Conservation (phyloP, 176 grass and related monocot genomes). For the Rhynchospora tenuis region DNA sequence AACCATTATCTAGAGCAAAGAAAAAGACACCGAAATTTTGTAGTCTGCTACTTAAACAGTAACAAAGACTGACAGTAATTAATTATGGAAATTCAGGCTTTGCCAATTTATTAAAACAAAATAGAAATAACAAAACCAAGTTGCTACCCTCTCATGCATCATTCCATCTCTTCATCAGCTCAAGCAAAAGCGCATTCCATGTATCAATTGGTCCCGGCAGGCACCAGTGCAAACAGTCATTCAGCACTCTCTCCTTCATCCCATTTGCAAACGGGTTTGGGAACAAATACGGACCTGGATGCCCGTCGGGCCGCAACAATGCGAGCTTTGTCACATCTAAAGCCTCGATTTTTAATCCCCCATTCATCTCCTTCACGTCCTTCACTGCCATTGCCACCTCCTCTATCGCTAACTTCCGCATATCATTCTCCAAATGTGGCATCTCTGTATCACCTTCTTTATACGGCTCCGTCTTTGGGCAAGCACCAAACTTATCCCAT, state of each 20-base stretch:
- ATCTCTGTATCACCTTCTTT: conserved; percentile 39
- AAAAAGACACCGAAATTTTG: too few species aligned
- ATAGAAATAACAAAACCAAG: too few species aligned
- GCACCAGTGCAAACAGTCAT: conserved; percentile 93
- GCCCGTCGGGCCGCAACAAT: conserved; percentile 50
- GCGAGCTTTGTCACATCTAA: conserved; percentile 59
- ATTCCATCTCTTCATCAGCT: conserved; percentile 57
- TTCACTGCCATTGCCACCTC: conserved; percentile 33
- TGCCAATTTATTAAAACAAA: too few species aligned
- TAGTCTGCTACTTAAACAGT: too few species aligned
- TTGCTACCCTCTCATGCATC: too few species aligned
- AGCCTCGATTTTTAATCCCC: conserved; percentile 29
- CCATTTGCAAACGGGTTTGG: conserved; percentile 46
- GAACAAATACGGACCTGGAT: conserved; percentile 60
- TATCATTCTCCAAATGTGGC: conserved; percentile 45
- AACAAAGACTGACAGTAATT: too few species aligned
- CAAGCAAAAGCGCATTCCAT: conserved; percentile 82
- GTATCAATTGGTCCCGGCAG: conserved; percentile 67
- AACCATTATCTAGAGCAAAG: too few species aligned
- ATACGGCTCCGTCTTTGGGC: conserved; percentile 52
- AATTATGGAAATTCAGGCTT: too few species aligned
- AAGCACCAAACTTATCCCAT: conserved; percentile 60
- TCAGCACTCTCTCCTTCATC: conserved; percentile 41
- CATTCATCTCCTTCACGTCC: background rate
- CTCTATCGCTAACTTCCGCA: conserved; percentile 41